Evolutionary conservation across 1,284 basidiomycete species (phyloP).

Genomic region (Tausonia pullulans): DNA sequence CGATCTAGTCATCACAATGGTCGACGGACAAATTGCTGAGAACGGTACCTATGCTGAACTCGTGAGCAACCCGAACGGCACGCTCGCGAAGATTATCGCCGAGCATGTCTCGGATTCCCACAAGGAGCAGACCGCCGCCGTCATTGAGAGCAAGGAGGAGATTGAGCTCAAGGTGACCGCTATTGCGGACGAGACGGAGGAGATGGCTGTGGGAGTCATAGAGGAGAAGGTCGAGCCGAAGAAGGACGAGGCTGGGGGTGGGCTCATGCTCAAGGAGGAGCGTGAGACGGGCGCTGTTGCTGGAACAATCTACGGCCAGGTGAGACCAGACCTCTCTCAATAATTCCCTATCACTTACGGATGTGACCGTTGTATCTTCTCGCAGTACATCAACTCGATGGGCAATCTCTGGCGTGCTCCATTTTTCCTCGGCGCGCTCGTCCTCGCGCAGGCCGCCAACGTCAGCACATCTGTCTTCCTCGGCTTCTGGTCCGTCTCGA

Average conservation of each 20-base stretch:
- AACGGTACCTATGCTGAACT: conserved; percentile 31
- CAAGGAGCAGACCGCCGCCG: background rate
- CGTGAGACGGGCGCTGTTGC: conserved; percentile 17
- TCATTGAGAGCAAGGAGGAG: background rate
- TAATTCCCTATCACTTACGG: too few species aligned
- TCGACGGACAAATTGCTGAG: conserved; percentile 26
- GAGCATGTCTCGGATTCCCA: conserved; percentile 14
- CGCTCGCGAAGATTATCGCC: conserved; percentile 47
- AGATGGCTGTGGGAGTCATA: background rate
- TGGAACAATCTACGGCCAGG: conserved; percentile 10
- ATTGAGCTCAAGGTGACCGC: conserved; percentile 1
- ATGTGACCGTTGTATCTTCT: too few species aligned
- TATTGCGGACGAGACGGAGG: background rate
- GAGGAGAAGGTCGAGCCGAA: conserved; percentile 1
- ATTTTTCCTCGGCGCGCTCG: conserved; percentile 4
- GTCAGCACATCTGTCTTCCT: conserved; percentile 26
- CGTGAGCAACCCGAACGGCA: conserved; percentile 34
- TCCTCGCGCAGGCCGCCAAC: conserved; percentile 22
- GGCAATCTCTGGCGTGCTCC: background rate
- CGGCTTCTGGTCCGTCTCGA: conserved; percentile 26
- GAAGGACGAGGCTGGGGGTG: background rate
- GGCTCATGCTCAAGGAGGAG: conserved; percentile 20
- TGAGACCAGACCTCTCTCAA: too few species aligned
- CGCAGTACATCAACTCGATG: conserved; percentile 8
- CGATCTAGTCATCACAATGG: conserved; percentile 20